Conservation (phyloP, 208 protist species). For the Porcisia hertigi region DNA sequence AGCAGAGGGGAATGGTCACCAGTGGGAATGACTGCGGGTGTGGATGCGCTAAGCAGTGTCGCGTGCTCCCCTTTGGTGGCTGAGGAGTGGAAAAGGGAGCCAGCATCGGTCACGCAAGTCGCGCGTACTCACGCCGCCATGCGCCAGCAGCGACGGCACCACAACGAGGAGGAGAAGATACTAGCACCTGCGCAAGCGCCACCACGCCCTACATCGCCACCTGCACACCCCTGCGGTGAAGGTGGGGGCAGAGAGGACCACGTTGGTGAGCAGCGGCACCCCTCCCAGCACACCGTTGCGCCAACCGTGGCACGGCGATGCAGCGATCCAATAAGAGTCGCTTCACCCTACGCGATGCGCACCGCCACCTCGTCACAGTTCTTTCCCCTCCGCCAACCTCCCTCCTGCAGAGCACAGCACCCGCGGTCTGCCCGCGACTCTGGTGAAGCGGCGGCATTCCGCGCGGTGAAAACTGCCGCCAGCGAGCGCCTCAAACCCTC, state of each 20-base stretch:
- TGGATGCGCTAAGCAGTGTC: too few relatives aligned
- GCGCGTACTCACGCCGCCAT: not conserved
- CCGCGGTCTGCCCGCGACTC: not conserved
- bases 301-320: not conserved
- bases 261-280: too few relatives aligned
- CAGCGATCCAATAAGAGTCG: not conserved
- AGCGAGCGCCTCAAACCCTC: not conserved
- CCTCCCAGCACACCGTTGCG: not conserved
- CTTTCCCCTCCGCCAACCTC: not conserved
- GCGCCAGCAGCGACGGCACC: conserved; percentile 1
- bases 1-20: too few relatives aligned
- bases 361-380: conserved; percentile 14
- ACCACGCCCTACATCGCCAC: not conserved
- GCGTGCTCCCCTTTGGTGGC: conserved; percentile 4
- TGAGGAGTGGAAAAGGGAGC: conserved; percentile 10
- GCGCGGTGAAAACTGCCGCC: not conserved
- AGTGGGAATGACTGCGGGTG: too few relatives aligned
- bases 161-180: not conserved
- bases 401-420: not conserved
- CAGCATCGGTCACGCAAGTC: not conserved
- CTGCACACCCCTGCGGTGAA: not conserved
- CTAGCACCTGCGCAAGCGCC: not conserved
- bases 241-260: too few relatives aligned
- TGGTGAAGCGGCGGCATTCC: not conserved
- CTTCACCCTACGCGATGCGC: conserved; percentile 2